Conservation (phyloP, 2,329 filamentous ascomycete species). For the Leptographium flavum region DNA sequence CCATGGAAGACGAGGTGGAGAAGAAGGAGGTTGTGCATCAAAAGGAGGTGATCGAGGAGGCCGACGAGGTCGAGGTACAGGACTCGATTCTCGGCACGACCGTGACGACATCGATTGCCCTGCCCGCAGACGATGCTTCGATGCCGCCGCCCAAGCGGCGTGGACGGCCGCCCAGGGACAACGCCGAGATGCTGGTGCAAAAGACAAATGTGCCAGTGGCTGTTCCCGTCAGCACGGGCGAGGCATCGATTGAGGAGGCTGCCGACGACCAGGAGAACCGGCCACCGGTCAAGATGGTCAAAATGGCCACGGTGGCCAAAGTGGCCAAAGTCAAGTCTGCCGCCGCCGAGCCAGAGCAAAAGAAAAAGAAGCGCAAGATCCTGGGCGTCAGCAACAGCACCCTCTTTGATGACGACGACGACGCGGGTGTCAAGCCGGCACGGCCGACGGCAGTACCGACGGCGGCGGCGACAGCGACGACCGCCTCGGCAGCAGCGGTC, state of each 20-base stretch:
- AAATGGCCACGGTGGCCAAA: too few relatives aligned
- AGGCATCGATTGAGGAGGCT: constrained; percentile 12
- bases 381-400: constrained; percentile 48
- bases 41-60: not conserved
- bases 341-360: constrained; percentile 23
- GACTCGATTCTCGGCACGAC: constrained; percentile 9
- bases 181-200: constrained; percentile 28
- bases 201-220: constrained; percentile 25
- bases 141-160: constrained; percentile 22
- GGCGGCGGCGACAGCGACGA: constrained; percentile 24
- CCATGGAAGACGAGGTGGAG: constrained; percentile 27
- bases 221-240: constrained; percentile 14
- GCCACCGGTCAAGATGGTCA: constrained; percentile 13
- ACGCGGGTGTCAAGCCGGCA: constrained; percentile 15
- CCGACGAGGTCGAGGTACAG: constrained; percentile 10
- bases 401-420: constrained; percentile 58
- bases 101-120: not conserved
- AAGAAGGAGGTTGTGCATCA: constrained; percentile 5
- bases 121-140: not conserved
- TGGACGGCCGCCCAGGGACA: constrained; percentile 27
- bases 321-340: constrained; percentile 3
- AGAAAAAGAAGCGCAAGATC: constrained; percentile 62
- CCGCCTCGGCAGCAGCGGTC: constrained; percentile 2
- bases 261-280: constrained; percentile 19
- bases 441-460: not conserved